A percentile compares a stretch with the other conserved stretches of the same genome.
Conservation (phyloP, 2,329 filamentous ascomycete genomes). For the Samsoniella hepiali region DNA sequence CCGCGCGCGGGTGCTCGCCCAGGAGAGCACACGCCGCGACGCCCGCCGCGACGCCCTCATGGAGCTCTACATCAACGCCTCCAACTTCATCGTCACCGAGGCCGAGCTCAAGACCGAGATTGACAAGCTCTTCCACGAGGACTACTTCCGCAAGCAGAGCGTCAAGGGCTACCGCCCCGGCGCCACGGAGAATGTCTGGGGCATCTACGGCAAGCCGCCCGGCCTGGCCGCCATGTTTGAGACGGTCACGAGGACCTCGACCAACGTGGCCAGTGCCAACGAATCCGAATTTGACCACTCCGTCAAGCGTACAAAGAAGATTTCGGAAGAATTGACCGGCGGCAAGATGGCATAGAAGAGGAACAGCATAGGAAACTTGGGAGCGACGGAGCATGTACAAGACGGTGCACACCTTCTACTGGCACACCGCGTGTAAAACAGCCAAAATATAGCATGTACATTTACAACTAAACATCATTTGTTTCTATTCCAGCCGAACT, state of each 20-base stretch:
- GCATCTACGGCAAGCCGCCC: slow-evolving; percentile 43
- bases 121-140: slow-evolving; percentile 70
- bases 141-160: slow-evolving; percentile 46
- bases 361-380: neutral
- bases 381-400: slow-evolving; percentile 9
- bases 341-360: slow-evolving; percentile 49
- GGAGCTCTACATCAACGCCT: slow-evolving; percentile 84
- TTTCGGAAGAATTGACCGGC: slow-evolving; percentile 58
- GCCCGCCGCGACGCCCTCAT: slow-evolving; percentile 70
- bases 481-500: neutral
- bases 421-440: slow-evolving; percentile 16
- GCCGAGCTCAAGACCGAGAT: slow-evolving; percentile 70
- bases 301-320: slow-evolving; percentile 50
- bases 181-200: slow-evolving; percentile 51
- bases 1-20: slow-evolving; percentile 42
- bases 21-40: slow-evolving; percentile 47
- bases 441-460: slow-evolving; percentile 13
- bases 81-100: slow-evolving; percentile 81
- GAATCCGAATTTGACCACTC: slow-evolving; percentile 44
- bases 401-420: neutral
- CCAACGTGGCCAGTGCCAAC: slow-evolving; percentile 35
- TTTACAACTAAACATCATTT: slow-evolving; percentile 10
- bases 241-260: slow-evolving; percentile 32
- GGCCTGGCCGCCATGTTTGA: slow-evolving; percentile 45
- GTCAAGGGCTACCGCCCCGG: slow-evolving; percentile 30